Evolutionary conservation across 2,329 filamentous ascomycete genomes (phyloP), one percentile per base, ranked within the genome.

Genomic region (Sarocladiaceae sp.): DNA sequence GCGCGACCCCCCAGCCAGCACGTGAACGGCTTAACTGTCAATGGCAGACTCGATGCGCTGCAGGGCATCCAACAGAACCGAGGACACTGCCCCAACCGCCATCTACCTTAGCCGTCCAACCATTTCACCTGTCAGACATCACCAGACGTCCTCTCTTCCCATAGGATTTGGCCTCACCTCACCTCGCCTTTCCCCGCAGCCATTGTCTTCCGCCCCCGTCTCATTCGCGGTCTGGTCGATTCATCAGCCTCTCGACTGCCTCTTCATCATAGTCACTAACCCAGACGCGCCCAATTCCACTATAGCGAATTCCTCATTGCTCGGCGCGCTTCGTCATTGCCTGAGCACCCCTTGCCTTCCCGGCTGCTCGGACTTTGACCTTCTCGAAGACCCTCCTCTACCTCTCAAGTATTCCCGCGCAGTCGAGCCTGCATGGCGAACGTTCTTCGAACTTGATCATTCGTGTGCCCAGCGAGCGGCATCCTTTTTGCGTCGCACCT

Each of bases 11-110:
- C n/a, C 10, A 23, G 18, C 13, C 23, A 27, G 13, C 37, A 41
- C 37, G 37, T 41, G 37, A 41, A 41, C 21, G 37, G 23, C 37
- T n/a, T 18, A 29, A 41, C 23, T n/a, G 23, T n/a, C 16, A 11
- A 10, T n/a, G n/a, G n/a, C 13, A 24, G 21, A 41, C 6, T 41
- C 37, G n/a, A n/a, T n/a, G n/a, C n/a, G n/a, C n/a, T n/a, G n/a
- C n/a, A n/a, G n/a, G n/a, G n/a, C 37, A 41, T 41, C 37, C 21
- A 41, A 27, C 37, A 24, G 37, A 41, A 41, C n/a, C 15, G 37
- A 41, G 37, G n/a, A 41, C 37, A 29, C 37, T 41, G 37, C 37
- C 37, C 37, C 37, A 41, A 39, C 34, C n/a, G n/a, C n/a, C n/a
- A n/a, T n/a, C n/a, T n/a, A n/a, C n/a, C n/a, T n/a, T n/a, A n/a